Percentiles rank a stretch among this genome's conserved stretches.
These are phyloP conservation scores for Tolypocladium capitatum DNA, from an alignment of 2,329 filamentous ascomycete genomes.

Conservation along the genomic window DNA sequence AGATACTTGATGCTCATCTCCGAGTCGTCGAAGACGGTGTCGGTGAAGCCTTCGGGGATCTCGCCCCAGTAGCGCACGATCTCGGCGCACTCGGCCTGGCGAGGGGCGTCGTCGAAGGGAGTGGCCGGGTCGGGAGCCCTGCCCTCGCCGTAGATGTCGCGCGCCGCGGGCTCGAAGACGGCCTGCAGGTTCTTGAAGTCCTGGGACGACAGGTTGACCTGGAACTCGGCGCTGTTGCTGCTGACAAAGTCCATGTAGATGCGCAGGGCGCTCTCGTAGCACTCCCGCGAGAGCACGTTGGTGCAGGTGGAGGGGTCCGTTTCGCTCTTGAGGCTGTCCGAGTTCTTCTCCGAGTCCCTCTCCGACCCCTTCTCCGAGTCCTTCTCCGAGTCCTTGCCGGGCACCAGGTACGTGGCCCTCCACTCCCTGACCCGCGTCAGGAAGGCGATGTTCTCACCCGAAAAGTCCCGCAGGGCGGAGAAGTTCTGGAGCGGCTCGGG, in stretches of 20 bases:
- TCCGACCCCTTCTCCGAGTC: slow-evolving; percentile 9
- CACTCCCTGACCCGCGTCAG: slow-evolving; percentile 44
- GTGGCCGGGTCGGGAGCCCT: slow-evolving; percentile 21
- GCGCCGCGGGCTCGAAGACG: slow-evolving; percentile 40
- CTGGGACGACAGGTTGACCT: slow-evolving; percentile 47
- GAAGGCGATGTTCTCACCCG: slow-evolving; percentile 59
- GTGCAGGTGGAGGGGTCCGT: slow-evolving; percentile 1
- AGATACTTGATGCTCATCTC: slow-evolving; percentile 51
- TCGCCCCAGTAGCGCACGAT: slow-evolving; percentile 22
- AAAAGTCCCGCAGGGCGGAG: slow-evolving; percentile 53
- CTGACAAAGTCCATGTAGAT: slow-evolving; percentile 52
- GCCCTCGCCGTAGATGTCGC: slow-evolving; percentile 25
- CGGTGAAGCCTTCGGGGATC: slow-evolving; percentile 34
- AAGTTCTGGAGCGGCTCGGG: slow-evolving; percentile 48
- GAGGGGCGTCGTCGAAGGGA: slow-evolving; percentile 20
- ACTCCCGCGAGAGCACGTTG: slow-evolving; percentile 26
- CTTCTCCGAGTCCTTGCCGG: slow-evolving; percentile 15
- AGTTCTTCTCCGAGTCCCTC: slow-evolving; percentile 11
- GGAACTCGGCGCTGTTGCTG: slow-evolving; percentile 45
- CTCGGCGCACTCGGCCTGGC: background rate
- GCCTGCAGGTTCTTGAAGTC: slow-evolving; percentile 36
- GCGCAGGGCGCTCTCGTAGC: slow-evolving; percentile 43
- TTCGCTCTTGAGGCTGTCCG: slow-evolving; percentile 6
- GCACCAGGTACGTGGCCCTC: slow-evolving; percentile 22
- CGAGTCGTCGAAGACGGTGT: slow-evolving; percentile 43